Percentiles rank a stretch among this genome's conserved stretches.
phyloP scores from a whole-genome alignment of 1,139 yeast genomes.

The Kazachstania sp. region DNA sequence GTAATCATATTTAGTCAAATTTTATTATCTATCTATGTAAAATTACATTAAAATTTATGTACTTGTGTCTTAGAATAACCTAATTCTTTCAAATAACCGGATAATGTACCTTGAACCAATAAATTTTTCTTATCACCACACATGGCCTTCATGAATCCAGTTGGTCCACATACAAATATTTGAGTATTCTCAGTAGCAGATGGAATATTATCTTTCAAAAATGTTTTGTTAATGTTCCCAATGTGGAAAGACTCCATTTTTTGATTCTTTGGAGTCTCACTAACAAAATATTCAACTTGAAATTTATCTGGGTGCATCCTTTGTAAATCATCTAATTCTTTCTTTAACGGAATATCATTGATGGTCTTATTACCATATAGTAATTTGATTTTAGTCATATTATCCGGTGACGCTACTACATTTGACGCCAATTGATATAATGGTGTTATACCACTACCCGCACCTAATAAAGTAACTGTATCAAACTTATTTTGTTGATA shows the following conservation, averaged over 20 bases:
- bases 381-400: constrained; percentile 75
- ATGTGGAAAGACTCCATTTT: constrained; percentile 40
- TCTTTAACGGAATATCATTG: constrained; percentile 67
- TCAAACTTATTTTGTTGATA: constrained; percentile 83
- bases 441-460: constrained; percentile 96
- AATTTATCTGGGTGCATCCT: constrained; percentile 66
- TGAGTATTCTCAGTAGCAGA: constrained; percentile 53
- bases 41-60: constrained; percentile 54
- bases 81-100: constrained; percentile 78
- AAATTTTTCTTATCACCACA: constrained; percentile 85
- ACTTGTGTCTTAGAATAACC: constrained; percentile 86
- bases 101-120: constrained; percentile 87
- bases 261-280: constrained; percentile 37
- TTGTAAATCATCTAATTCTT: constrained; percentile 62
- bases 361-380: constrained; percentile 72
- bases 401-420: constrained; percentile 61
- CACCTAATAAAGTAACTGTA: constrained; percentile 78
- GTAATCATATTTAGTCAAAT: background rate
- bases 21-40: background rate
- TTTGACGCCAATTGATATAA: constrained; percentile 75
- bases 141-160: constrained; percentile 70
- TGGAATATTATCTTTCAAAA: constrained; percentile 49
- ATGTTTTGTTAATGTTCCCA: constrained; percentile 70
- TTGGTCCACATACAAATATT: constrained; percentile 87
- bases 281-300: constrained; percentile 63